Evolutionary conservation across 371 early-diverging fungal species (phyloP), one percentile per base, ranked within the genome.

Genomic region (Syncephalastrum monosporum): DNA sequence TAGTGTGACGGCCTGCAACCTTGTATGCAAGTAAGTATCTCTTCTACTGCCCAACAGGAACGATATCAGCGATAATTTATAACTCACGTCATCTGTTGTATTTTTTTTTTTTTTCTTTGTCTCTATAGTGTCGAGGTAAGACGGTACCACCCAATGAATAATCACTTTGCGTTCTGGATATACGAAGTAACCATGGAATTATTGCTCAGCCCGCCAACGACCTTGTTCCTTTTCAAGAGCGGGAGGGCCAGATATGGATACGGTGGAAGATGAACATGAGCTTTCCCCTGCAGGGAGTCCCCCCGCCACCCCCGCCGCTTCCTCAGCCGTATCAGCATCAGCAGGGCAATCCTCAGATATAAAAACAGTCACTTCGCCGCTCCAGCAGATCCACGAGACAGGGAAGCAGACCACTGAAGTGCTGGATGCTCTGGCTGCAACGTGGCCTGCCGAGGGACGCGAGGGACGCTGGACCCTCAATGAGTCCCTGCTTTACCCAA

Each of bases 1-100:
- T 44, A 79, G 79, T 79, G 79, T 42, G 79, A 79, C 56, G 79
- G 79, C 43, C 66, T 69, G 55, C 79, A 75, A 41, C 79, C 79
- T 29, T 79, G 79, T 64, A 79, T 79, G 79, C 79, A 79, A 74
- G 79, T 75, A 72, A 50, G 57, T 33, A 51, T 53, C 38, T 2
- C 38, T 33, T 10, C 7, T 10, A 33, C 38, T 33, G 38, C 8
- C 38, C 0, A 33, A 59, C 17, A 42, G 17, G 54, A 43, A 14
- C 38, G 48, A 44, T 42, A 3, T 7, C 6, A 47, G 5, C 15
- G 16, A 33, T 33, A 23, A 48, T 58, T 38, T 12, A 45, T 50
- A 13, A 53, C 17, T 56, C 44, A 41, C n/a, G n/a, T 56, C 25
- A n/a, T 46, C 62, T 47, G 0, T 27, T 38, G 33, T 33, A 33